Conservation (phyloP, 176 grass and related monocot species). For the Elaeis guineensis region DNA sequence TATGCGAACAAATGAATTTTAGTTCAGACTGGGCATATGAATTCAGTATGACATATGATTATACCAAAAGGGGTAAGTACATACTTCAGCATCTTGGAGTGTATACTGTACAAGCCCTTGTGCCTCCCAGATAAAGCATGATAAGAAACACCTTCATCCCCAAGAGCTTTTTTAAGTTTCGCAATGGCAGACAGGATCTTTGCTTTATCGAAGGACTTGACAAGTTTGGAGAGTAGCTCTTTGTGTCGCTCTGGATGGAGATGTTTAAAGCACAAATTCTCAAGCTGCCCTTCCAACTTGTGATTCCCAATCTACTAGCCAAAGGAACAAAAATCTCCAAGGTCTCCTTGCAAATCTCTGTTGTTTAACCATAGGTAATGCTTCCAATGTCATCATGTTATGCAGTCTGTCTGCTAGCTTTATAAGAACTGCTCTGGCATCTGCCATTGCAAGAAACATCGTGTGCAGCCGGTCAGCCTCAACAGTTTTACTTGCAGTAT, state of each 20-base stretch:
- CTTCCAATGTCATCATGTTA: conserved; percentile 62
- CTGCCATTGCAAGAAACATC: conserved; percentile 28
- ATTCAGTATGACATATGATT: too few relatives aligned
- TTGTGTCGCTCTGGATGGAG: conserved; percentile 42
- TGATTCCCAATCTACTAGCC: conserved; percentile 57
- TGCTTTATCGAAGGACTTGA: conserved; percentile 16
- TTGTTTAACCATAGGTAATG: conserved; percentile 36
- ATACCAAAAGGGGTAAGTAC: background rate
- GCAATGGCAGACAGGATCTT: conserved; percentile 7
- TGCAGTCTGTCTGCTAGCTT: conserved; percentile 66
- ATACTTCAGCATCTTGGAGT: conserved; percentile 44
- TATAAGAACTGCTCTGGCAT: conserved; percentile 43
- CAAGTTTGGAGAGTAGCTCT: conserved; percentile 18
- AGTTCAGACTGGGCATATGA: too few relatives aligned
- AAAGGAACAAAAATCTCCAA: conserved; percentile 61
- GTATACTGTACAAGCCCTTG: conserved; percentile 44
- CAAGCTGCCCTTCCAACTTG: conserved; percentile 52
- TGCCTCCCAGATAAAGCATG: conserved; percentile 30
- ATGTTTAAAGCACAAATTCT: conserved; percentile 55
- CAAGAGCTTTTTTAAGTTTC: conserved; percentile 14
- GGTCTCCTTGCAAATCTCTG: conserved; percentile 52
- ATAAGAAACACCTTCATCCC: conserved; percentile 10
- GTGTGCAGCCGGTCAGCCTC: conserved; percentile 27
- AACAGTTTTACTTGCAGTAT: conserved; percentile 16
- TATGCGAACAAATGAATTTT: too few relatives aligned